These are phyloP conservation scores for Globisporangium iwayamae DNA, from an alignment of 352 stramenopile genomes.

Conservation along the genomic window DNA sequence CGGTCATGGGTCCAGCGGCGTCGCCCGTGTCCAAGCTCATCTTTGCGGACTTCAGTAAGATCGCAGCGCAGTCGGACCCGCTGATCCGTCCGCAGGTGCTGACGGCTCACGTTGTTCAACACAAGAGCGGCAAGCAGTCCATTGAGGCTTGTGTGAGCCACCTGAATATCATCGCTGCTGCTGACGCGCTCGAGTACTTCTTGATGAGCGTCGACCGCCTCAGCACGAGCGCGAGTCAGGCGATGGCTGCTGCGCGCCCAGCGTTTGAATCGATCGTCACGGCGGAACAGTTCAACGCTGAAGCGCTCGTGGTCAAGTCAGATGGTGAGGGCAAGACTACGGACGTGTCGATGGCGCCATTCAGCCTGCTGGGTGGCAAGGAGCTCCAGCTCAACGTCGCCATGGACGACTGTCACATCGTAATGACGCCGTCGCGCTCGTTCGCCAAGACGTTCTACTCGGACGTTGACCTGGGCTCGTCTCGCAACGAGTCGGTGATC, in stretches of 20 bases:
- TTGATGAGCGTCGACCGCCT: conserved; percentile 61
- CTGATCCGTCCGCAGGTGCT: conserved; percentile 40
- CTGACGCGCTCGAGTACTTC: conserved; percentile 54
- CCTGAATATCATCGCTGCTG: conserved; percentile 39
- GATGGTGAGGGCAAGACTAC: conserved; percentile 32
- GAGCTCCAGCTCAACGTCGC: conserved; percentile 43
- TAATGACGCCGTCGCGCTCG: conserved; percentile 39
- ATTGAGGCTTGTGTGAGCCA: conserved; percentile 43
- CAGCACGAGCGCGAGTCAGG: conserved; percentile 45
- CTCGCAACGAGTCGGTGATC: conserved; percentile 39
- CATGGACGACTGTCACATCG: conserved; percentile 55
- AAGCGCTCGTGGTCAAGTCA: conserved; percentile 24
- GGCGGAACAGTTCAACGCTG: conserved; percentile 13
- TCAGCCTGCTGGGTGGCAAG: conserved; percentile 55
- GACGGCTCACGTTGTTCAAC: conserved; percentile 37
- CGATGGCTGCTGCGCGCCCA: conserved; percentile 40
- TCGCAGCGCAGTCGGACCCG: conserved; percentile 22
- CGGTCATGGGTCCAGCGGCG: conserved; percentile 23
- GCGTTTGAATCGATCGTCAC: conserved; percentile 20
- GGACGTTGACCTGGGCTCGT: conserved; percentile 45
- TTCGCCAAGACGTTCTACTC: conserved; percentile 58
- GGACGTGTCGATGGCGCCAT: conserved; percentile 56
- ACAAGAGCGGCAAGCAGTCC: conserved; percentile 41
- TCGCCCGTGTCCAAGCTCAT: conserved; percentile 47
- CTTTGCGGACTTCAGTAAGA: conserved; percentile 51